These are phyloP conservation scores for Saccharomyces hybrid DNA, from an alignment of 1,139 yeast genomes.

Conservation along the genomic window DNA sequence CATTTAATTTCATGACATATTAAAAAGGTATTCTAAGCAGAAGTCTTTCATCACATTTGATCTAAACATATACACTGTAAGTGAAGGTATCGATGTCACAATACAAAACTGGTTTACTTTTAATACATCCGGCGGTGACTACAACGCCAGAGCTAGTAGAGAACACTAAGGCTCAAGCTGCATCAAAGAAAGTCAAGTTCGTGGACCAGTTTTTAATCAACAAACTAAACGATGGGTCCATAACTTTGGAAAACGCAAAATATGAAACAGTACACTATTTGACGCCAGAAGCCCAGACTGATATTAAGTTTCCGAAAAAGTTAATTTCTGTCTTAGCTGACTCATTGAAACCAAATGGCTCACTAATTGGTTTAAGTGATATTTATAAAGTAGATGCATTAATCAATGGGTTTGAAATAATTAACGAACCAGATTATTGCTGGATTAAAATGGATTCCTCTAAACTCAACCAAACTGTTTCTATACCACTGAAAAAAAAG, in stretches of 20 bases:
- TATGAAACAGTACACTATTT: constrained; percentile 49
- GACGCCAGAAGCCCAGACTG: constrained; percentile 44
- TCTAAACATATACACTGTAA: background rate
- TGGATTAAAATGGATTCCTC: constrained; percentile 22
- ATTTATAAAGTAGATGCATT: constrained; percentile 28
- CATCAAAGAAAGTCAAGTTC: constrained; percentile 17
- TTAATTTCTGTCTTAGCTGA: constrained; percentile 21
- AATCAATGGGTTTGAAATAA: constrained; percentile 26
- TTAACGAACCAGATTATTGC: constrained; percentile 12
- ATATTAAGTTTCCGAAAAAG: constrained; percentile 25
- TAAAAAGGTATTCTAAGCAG: background rate
- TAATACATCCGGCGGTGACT: constrained; percentile 69
- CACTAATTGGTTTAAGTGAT: constrained; percentile 26
- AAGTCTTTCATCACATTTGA: background rate
- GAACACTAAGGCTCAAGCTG: constrained; percentile 32
- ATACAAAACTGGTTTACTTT: constrained; percentile 37
- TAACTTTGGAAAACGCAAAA: constrained; percentile 37
- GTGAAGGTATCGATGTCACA: constrained; percentile 8
- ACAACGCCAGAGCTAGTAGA: constrained; percentile 48
- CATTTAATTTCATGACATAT: background rate
- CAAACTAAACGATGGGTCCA: constrained; percentile 52
- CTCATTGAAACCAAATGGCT: constrained; percentile 21
- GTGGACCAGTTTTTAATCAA: constrained; percentile 45
- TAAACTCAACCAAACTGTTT: constrained; percentile 4
- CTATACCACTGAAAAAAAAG: constrained; percentile 10